Evolutionary conservation across 805 yeast genomes (phyloP).

Genomic region (Metschnikowia rubicola): DNA sequence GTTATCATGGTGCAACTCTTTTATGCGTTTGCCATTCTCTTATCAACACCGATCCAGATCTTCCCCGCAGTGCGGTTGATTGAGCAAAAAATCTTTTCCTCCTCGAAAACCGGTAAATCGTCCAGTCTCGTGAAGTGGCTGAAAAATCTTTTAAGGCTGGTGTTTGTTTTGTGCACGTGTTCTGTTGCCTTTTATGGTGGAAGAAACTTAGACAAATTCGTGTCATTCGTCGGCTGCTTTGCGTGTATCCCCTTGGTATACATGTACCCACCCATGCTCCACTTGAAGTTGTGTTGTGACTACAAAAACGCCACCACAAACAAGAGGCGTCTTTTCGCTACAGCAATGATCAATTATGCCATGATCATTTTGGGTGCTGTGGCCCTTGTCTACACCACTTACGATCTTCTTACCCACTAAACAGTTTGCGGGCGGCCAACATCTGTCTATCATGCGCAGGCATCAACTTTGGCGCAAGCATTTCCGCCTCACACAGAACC

Average conservation of each 20-base stretch:
- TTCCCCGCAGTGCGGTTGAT: constrained; percentile 76
- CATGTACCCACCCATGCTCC: constrained; percentile 81
- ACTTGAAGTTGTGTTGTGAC: constrained; percentile 49
- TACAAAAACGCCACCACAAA: constrained; percentile 18
- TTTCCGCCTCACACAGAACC: no score
- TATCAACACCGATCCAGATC: constrained; percentile 77
- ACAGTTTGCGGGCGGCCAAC: no score
- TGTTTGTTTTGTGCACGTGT: constrained; percentile 53
- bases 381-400: constrained; percentile 67
- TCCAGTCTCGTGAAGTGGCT: constrained; percentile 57
- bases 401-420: constrained; percentile 12
- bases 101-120: constrained; percentile 51
- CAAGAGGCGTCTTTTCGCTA: constrained; percentile 30
- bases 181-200: constrained; percentile 66
- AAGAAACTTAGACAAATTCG: constrained; percentile 65
- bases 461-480: no score
- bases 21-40: constrained; percentile 68
- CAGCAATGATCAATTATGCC: constrained; percentile 44
- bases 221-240: constrained; percentile 78
- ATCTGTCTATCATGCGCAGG: no score
- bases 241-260: constrained; percentile 85
- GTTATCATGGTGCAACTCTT: constrained; percentile 66
- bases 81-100: constrained; percentile 55
- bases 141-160: constrained; percentile 56
- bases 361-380: constrained; percentile 54